A percentile compares a stretch with the other conserved stretches of the same genome.
Evolutionary conservation across 1,284 basidiomycete species (phyloP).

Genomic region (Austroboletus niveus): DNA sequence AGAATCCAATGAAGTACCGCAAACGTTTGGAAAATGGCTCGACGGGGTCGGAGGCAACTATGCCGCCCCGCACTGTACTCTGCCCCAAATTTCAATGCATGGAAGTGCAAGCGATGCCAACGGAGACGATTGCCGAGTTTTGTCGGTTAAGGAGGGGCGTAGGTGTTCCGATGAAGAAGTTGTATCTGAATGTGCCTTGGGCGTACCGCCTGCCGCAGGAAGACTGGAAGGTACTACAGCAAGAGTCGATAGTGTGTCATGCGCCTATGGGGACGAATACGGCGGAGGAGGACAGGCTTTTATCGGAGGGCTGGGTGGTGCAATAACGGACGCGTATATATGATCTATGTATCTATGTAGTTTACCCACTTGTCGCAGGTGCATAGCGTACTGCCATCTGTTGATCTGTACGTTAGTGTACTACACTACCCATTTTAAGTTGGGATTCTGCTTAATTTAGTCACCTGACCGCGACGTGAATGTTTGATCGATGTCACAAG

Average conservation of each 20-base stretch:
- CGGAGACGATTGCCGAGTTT: conserved; percentile 25
- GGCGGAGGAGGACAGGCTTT: conserved; percentile 36
- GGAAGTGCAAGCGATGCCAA: conserved; percentile 38
- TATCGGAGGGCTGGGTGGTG: conserved; percentile 22
- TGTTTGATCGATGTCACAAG: background rate
- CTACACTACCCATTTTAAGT: too few species aligned
- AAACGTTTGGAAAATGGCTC: conserved; percentile 9
- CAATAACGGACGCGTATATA: background rate
- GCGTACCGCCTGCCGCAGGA: conserved; percentile 12
- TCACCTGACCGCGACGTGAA: conserved; percentile 31
- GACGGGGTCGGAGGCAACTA: background rate
- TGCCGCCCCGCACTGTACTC: conserved; percentile 23
- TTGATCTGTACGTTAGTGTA: too few species aligned
- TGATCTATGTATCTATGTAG: background rate
- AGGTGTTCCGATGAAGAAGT: conserved; percentile 35
- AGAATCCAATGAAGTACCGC: conserved; percentile 33
- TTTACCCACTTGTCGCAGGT: too few species aligned
- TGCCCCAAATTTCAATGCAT: conserved; percentile 43
- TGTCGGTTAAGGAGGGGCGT: conserved; percentile 27
- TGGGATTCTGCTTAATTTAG: background rate
- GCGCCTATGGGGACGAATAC: conserved; percentile 36
- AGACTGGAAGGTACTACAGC: conserved; percentile 18
- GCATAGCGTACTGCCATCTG: too few species aligned
- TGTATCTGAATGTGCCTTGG: conserved; percentile 34
- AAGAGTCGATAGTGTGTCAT: conserved; percentile 23